Evolutionary conservation across 495 filamentous ascomycete genomes (phyloP).

Genomic region (Opeltia flavorubescens): DNA sequence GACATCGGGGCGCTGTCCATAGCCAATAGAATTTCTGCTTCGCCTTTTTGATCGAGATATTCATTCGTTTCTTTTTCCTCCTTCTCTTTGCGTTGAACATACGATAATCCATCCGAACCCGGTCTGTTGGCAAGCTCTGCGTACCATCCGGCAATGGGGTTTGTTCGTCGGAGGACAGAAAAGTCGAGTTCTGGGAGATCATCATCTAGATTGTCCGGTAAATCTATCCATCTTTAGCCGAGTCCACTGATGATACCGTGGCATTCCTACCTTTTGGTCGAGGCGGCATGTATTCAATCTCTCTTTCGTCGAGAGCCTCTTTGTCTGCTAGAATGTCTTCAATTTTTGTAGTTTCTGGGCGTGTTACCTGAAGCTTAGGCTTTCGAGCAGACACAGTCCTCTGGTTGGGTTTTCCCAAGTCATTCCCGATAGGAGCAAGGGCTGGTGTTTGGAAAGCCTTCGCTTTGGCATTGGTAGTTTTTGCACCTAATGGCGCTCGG

Average conservation of each 20-base stretch:
- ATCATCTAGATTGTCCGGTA: conserved; percentile 66
- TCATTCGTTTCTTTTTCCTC: conserved; percentile 6
- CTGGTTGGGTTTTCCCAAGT: conserved; percentile 32
- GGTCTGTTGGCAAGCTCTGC: conserved; percentile 21
- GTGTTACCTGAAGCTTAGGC: conserved; percentile 12
- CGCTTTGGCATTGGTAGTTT: conserved; percentile 90
- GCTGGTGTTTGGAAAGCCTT: conserved; percentile 52
- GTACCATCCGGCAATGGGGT: background rate
- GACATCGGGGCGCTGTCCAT: conserved; percentile 7
- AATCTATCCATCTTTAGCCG: conserved; percentile 28
- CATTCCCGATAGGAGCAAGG: conserved; percentile 28
- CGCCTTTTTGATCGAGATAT: conserved; percentile 6
- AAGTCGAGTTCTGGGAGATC: conserved; percentile 41
- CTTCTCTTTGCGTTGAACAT: conserved; percentile 9
- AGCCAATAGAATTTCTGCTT: conserved; percentile 8
- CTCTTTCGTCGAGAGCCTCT: conserved; percentile 18
- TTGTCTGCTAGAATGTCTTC: conserved; percentile 14
- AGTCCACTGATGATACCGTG: background rate
- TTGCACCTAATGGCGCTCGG: conserved; percentile 74
- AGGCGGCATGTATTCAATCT: conserved; percentile 66
- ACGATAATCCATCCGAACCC: conserved; percentile 13
- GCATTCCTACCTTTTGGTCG: conserved; percentile 35
- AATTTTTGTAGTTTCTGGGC: conserved; percentile 15
- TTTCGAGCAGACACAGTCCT: conserved; percentile 38
- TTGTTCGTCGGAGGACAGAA: conserved; percentile 8